Evolutionary conservation across 2,329 filamentous ascomycete genomes (phyloP).

Genomic region (Aspergillus brunneoviolaceus): DNA sequence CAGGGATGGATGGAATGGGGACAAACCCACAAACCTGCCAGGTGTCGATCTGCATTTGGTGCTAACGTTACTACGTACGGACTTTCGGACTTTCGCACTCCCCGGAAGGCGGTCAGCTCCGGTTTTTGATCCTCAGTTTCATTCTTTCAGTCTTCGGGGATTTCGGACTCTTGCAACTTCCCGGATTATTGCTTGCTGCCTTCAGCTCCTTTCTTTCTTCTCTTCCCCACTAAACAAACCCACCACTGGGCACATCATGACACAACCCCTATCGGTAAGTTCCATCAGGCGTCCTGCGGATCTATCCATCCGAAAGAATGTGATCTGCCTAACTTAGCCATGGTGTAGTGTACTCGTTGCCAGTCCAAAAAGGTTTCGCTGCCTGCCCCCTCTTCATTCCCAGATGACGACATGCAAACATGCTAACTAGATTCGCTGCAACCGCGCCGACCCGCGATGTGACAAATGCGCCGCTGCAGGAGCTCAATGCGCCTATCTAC

Average conservation of each 20-base stretch:
- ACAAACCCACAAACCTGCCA: too few relatives aligned
- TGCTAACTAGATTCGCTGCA: constrained; percentile 20
- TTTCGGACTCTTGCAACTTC: background rate
- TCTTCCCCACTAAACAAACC: background rate
- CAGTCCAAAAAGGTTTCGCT: constrained; percentile 18
- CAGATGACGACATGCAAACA: too few relatives aligned
- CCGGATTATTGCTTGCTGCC: background rate
- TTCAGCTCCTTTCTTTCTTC: background rate
- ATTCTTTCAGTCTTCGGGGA: background rate
- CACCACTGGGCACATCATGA: background rate
- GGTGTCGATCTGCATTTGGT: too few relatives aligned
- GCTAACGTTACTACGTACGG: too few relatives aligned
- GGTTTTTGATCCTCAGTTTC: too few relatives aligned
- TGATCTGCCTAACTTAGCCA: background rate
- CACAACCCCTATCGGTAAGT: constrained; percentile 13
- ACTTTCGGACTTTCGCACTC: constrained; percentile 2
- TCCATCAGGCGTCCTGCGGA: background rate
- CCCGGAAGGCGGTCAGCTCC: background rate
- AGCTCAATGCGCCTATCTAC: constrained; percentile 16
- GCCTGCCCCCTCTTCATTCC: too few relatives aligned
- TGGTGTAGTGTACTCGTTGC: constrained; percentile 18
- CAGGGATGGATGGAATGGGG: too few relatives aligned
- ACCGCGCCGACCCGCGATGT: constrained; percentile 19
- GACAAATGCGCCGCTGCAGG: constrained; percentile 19
- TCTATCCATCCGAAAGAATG: background rate